These are phyloP conservation scores for Paecilomyces formosus DNA, from an alignment of 2,329 filamentous ascomycete species.

Conservation along the genomic window DNA sequence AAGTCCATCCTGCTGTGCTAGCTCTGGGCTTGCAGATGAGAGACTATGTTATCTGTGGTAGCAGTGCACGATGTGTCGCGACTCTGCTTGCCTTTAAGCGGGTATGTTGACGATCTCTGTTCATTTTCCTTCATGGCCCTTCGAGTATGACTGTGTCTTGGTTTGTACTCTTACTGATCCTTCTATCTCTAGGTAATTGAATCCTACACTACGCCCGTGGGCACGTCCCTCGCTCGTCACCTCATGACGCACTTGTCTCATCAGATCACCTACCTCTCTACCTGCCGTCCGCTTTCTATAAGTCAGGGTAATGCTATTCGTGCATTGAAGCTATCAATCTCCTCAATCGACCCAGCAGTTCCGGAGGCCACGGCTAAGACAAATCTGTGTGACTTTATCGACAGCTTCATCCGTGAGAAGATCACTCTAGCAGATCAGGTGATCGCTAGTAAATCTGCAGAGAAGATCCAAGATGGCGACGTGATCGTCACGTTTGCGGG, in stretches of 20 bases:
- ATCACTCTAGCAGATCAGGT: slow-evolving; percentile 80
- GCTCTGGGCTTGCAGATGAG: slow-evolving; percentile 85
- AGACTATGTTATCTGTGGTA: slow-evolving; percentile 80
- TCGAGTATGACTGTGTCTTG: background rate
- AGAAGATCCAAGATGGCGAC: slow-evolving; percentile 70
- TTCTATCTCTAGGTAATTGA: slow-evolving; percentile 63
- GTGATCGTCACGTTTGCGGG: slow-evolving; percentile 82
- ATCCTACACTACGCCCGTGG: slow-evolving; percentile 81
- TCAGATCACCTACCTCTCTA: slow-evolving; percentile 90
- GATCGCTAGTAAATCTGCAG: slow-evolving; percentile 68
- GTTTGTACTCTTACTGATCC: slow-evolving; percentile 1
- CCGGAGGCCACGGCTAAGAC: slow-evolving; percentile 77
- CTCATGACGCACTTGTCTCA: slow-evolving; percentile 87
- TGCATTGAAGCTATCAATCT: slow-evolving; percentile 87
- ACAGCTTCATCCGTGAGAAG: slow-evolving; percentile 83
- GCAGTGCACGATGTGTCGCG: slow-evolving; percentile 77
- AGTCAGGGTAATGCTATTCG: slow-evolving; percentile 96
- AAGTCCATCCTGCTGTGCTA: slow-evolving; percentile 79
- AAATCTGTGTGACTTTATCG: slow-evolving; percentile 70
- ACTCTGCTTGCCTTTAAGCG: slow-evolving; percentile 85
- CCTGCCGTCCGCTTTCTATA: slow-evolving; percentile 91
- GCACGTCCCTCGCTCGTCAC: slow-evolving; percentile 80
- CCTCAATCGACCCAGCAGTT: slow-evolving; percentile 78
- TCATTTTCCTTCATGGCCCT: background rate
- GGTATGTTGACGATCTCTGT: slow-evolving; percentile 40